Evolutionary conservation across 2,329 filamentous ascomycete genomes (phyloP).

Genomic region (Fusarium odoratissimum): DNA sequence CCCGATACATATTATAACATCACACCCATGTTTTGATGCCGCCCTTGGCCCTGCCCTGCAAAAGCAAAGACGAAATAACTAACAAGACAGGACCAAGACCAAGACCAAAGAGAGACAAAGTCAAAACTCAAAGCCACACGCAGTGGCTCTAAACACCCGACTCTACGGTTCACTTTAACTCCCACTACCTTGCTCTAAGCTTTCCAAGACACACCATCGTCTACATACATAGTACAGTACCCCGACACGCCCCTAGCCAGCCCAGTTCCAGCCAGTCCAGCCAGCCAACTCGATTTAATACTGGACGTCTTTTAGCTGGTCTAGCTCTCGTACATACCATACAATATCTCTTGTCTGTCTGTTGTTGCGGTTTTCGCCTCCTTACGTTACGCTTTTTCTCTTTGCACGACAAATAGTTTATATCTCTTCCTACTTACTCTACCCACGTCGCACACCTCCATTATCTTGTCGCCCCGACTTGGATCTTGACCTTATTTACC

Average conservation of each 20-base stretch:
- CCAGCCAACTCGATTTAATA: slow-evolving; percentile 31
- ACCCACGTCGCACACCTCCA: slow-evolving; percentile 7
- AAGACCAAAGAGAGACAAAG: slow-evolving; percentile 27
- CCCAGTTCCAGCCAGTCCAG: not conserved
- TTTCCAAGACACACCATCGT: slow-evolving; percentile 1
- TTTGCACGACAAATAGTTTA: slow-evolving; percentile 9
- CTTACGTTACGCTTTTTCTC: slow-evolving; percentile 6
- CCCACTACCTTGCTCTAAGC: slow-evolving; percentile 27
- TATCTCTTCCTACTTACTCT: not conserved
- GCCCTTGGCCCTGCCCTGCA: slow-evolving; percentile 22
- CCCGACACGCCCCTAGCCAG: slow-evolving; percentile 27
- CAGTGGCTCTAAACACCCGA: slow-evolving; percentile 36
- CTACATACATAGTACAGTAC: slow-evolving; percentile 10
- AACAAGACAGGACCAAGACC: not conserved
- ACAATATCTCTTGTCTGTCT: slow-evolving; percentile 1
- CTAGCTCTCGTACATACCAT: slow-evolving; percentile 34
- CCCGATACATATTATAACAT: slow-evolving; percentile 8
- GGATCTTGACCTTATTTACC: slow-evolving; percentile 13
- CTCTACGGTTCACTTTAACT: slow-evolving; percentile 45
- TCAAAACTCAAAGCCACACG: slow-evolving; percentile 36
- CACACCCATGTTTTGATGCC: slow-evolving; percentile 34
- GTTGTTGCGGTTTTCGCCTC: slow-evolving; percentile 9
- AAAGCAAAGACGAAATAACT: slow-evolving; percentile 14
- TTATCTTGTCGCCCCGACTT: slow-evolving; percentile 7
- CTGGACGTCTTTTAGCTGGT: slow-evolving; percentile 25